These are phyloP conservation scores for Rusavskia elegans DNA, from an alignment of 495 filamentous ascomycete genomes.

Conservation along the genomic window DNA sequence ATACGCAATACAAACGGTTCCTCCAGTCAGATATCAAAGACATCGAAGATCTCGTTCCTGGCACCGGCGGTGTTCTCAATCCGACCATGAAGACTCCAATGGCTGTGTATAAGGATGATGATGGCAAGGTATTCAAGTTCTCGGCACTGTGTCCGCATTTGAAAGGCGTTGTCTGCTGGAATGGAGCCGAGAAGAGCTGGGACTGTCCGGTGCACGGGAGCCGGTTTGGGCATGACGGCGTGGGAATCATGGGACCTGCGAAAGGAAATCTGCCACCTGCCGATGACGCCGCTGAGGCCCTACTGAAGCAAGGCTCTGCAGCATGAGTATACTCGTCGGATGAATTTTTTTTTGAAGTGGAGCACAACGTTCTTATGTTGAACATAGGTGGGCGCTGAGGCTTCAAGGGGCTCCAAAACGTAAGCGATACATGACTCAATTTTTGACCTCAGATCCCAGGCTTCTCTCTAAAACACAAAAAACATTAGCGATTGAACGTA, in stretches of 20 bases:
- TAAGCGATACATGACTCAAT: too few relatives aligned
- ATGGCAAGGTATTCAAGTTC: constrained; percentile 30
- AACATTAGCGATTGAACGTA: too few relatives aligned
- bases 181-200: constrained; percentile 36
- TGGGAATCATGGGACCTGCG: constrained; percentile 34
- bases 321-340: too few relatives aligned
- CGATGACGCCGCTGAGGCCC: neutral
- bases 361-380: too few relatives aligned
- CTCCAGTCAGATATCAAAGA: constrained; percentile 36
- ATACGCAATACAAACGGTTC: constrained; percentile 39
- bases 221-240: constrained; percentile 34
- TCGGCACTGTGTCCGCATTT: constrained; percentile 42
- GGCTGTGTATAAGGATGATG: constrained; percentile 40
- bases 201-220: constrained; percentile 37
- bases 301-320: too few relatives aligned
- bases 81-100: constrained; percentile 24
- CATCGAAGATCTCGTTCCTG: constrained; percentile 35
- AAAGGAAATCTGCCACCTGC: constrained; percentile 20
- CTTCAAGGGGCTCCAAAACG: too few relatives aligned
- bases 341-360: too few relatives aligned
- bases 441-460: too few relatives aligned
- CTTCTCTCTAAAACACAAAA: too few relatives aligned
- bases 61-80: constrained; percentile 37
- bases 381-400: too few relatives aligned
- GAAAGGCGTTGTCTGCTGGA: constrained; percentile 40